Conservation (phyloP, 345 rosid genomes). For the Euphorbia tirucalli region DNA sequence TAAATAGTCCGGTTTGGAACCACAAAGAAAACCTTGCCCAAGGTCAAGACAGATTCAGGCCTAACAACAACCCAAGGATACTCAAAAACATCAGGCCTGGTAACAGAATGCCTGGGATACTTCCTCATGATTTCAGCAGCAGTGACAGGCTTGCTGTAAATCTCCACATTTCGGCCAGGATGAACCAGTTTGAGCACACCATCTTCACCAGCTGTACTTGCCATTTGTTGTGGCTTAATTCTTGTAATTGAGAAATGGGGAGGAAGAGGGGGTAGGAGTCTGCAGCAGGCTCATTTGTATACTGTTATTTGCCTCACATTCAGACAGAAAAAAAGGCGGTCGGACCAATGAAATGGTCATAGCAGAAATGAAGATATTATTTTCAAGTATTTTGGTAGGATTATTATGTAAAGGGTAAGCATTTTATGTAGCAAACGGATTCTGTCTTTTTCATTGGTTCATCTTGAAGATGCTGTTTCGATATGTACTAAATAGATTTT, state of each 20-base stretch:
- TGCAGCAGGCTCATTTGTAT: not conserved
- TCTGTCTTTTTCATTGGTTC: conserved; percentile 13
- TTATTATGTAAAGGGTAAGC: no score
- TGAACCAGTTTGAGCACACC: conserved; percentile 39
- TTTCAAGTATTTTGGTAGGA: not conserved
- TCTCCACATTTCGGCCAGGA: conserved; percentile 41
- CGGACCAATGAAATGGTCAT: not conserved
- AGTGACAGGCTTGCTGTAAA: conserved; percentile 29
- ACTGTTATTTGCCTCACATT: not conserved
- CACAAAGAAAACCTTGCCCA: conserved; percentile 42
- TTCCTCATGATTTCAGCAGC: conserved; percentile 43
- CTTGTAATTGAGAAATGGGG: not conserved
- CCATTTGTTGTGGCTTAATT: not conserved
- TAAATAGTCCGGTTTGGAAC: conserved; percentile 41
- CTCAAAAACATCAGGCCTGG: conserved; percentile 44
- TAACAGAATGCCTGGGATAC: conserved; percentile 50
- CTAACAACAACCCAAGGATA: conserved; percentile 51
- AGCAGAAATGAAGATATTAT: not conserved
- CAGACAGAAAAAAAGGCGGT: conserved; percentile 3
- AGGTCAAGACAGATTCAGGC: conserved; percentile 33
- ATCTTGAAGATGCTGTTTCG: not conserved
- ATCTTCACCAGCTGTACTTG: not conserved
- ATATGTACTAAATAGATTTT: not conserved
- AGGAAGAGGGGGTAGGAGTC: not conserved
- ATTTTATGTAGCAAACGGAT: no score